These are phyloP conservation scores for Candida freyschussii DNA, from an alignment of 1,139 yeast species.

Conservation along the genomic window DNA sequence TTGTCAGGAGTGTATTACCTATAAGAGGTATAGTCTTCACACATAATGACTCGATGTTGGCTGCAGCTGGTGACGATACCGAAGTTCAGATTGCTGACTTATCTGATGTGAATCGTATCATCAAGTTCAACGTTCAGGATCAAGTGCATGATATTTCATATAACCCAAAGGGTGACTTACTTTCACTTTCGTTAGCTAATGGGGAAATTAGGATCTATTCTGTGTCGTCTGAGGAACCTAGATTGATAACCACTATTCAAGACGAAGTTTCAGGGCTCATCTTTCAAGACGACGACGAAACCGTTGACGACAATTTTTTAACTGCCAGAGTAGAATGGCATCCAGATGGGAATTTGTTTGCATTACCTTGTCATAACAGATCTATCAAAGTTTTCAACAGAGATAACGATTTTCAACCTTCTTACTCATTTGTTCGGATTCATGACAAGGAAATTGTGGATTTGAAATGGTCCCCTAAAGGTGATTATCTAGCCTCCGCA, in stretches of 20 bases:
- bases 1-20: conserved; percentile 44
- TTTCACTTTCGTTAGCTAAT: conserved; percentile 61
- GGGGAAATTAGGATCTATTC: conserved; percentile 67
- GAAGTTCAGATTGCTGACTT: conserved; percentile 53
- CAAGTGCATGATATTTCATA: conserved; percentile 60
- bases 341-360: conserved; percentile 59
- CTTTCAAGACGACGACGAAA: conserved; percentile 33
- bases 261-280: conserved; percentile 33
- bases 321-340: conserved; percentile 51
- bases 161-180: conserved; percentile 52
- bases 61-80: conserved; percentile 76
- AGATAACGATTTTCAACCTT: conserved; percentile 24
- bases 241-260: conserved; percentile 37
- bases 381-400: conserved; percentile 32
- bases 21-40: conserved; percentile 62
- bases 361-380: conserved; percentile 45
- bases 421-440: conserved; percentile 23
- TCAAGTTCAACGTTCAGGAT: conserved; percentile 42
- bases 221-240: conserved; percentile 41
- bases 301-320: conserved; percentile 32
- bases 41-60: conserved; percentile 63
- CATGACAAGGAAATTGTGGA: conserved; percentile 43
- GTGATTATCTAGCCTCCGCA: conserved; percentile 53
- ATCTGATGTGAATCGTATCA: conserved; percentile 33
- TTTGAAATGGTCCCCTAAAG: conserved; percentile 56